These are phyloP conservation scores for Metarhizium album DNA, from an alignment of 2,329 filamentous ascomycete species.

Conservation along the genomic window DNA sequence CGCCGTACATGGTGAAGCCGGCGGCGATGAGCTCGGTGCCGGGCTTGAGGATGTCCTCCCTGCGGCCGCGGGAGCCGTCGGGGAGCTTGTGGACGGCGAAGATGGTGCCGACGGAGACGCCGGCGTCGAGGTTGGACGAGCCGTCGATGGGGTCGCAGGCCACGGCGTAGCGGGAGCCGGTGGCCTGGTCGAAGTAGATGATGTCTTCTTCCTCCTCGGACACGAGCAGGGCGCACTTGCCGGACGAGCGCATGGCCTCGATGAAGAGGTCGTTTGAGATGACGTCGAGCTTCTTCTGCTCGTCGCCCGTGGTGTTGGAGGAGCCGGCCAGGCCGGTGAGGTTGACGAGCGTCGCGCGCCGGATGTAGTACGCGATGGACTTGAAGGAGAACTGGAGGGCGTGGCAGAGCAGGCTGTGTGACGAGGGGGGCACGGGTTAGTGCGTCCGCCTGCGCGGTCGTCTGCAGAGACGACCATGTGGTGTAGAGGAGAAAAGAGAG, in stretches of 20 bases:
- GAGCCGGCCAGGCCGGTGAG: slow-evolving; percentile 90
- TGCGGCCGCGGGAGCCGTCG: slow-evolving; percentile 61
- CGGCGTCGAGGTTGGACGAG: slow-evolving; percentile 92
- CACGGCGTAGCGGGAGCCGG: slow-evolving; percentile 80
- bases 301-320: slow-evolving; percentile 90
- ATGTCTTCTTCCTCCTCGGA: slow-evolving; percentile 95
- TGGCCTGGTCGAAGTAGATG: slow-evolving; percentile 71
- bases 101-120: slow-evolving; percentile 95
- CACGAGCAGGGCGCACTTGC: slow-evolving; percentile 84
- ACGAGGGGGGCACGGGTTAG: neutral
- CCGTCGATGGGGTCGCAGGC: slow-evolving; percentile 98
- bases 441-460: neutral
- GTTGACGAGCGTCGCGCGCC: slow-evolving; percentile 88
- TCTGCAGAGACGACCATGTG: neutral
- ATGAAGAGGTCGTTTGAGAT: slow-evolving; percentile 98
- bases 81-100: slow-evolving; percentile 88
- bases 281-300: slow-evolving; percentile 99
- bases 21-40: slow-evolving; percentile 86
- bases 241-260: slow-evolving; percentile 84
- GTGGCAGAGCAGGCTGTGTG: slow-evolving; percentile 75
- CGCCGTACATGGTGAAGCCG: slow-evolving; percentile 99
- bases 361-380: slow-evolving; percentile 98
- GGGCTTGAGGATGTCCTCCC: slow-evolving; percentile 79
- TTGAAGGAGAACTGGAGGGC: slow-evolving; percentile 99
- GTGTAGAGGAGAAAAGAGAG: too few relatives aligned